Evolutionary conservation across 139 green algal species (phyloP).

Genomic region (Chlamydomonas urium): DNA sequence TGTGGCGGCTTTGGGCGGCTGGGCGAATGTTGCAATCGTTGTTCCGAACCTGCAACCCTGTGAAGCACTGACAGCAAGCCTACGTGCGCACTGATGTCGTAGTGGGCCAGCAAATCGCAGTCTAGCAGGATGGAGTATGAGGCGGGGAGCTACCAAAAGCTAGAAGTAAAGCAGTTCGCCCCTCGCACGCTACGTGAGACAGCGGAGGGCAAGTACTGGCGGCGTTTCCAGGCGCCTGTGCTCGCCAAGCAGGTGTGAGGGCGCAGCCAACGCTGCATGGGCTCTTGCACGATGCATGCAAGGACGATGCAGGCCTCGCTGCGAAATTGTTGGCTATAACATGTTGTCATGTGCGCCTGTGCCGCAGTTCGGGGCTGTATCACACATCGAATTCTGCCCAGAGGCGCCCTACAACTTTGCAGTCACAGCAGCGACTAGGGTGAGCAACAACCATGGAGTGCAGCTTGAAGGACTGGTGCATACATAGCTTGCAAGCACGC

Average conservation of each 20-base stretch:
- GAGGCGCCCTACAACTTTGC: constrained; percentile 73
- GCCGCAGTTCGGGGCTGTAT: constrained; percentile 74
- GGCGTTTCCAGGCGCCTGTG: constrained; percentile 54
- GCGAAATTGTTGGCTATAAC: no score
- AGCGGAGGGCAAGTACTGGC: constrained; percentile 82
- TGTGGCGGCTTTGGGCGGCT: no score
- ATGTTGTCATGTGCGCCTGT: no score
- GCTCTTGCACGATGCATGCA: background rate
- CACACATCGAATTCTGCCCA: constrained; percentile 74
- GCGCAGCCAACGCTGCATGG: constrained; percentile 10
- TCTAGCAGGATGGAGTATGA: constrained; percentile 26
- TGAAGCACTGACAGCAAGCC: no score
- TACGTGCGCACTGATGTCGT: no score
- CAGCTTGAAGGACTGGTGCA: no score
- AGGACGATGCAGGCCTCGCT: no score
- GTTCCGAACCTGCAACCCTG: no score
- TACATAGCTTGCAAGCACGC: no score
- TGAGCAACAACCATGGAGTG: constrained; percentile 33
- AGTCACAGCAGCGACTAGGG: constrained; percentile 76
- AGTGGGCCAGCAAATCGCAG: no score
- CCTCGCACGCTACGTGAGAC: constrained; percentile 66
- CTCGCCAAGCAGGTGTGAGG: constrained; percentile 72
- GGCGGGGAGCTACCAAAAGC: constrained; percentile 60
- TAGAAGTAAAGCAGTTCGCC: constrained; percentile 63
- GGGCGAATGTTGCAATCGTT: no score